Evolutionary conservation across 805 yeast species (phyloP), one percentile per base, ranked within the genome.

Genomic region (Candida nanaspora): DNA sequence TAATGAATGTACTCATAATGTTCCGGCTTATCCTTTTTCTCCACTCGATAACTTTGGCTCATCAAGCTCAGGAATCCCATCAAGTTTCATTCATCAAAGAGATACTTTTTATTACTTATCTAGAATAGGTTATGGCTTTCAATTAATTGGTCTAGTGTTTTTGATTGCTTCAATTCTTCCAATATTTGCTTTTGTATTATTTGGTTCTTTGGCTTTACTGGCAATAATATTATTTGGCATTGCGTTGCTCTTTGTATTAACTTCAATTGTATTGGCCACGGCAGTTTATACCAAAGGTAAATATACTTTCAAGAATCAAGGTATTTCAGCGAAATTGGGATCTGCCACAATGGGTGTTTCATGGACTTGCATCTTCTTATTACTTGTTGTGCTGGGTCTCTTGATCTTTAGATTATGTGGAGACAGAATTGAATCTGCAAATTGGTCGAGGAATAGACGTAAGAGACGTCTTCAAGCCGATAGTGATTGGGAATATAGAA

Each of bases 1-100:
- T 18, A 19, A 28, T 28, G 8, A 37, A 2, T 87, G 87, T 64
- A 59, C 77, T 34, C 43, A 60, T 18, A 72, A 72, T 53, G 56
- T 61, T 35, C 83, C 96, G 16, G 97, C 86, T n/a, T 80, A 71
- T 63, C 87, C 96, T 33, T 78, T 88, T 57, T 84, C 94, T 21
- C 96, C 96, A 23, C 74, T 62, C 36, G 78, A 76, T 52, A 86
- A 86, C 66, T 87, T 87, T 52, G 72, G 70, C 36, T 68, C 80
- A 39, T 53, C 65, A 32, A 38, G 26, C 9, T 13, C 14, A 4
- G 70, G 69, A 38, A 70, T 82, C 38, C 94, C 95, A 21, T 28
- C 55, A 3, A 62, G 64, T 21, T 80, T 87, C 50, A 50, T 65
- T 39, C 49, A 59, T 26, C 57, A 70, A 56, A 68, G 76, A 46